Conservation (phyloP, 1,284 basidiomycete genomes). For the Sporisorium sorghi region DNA sequence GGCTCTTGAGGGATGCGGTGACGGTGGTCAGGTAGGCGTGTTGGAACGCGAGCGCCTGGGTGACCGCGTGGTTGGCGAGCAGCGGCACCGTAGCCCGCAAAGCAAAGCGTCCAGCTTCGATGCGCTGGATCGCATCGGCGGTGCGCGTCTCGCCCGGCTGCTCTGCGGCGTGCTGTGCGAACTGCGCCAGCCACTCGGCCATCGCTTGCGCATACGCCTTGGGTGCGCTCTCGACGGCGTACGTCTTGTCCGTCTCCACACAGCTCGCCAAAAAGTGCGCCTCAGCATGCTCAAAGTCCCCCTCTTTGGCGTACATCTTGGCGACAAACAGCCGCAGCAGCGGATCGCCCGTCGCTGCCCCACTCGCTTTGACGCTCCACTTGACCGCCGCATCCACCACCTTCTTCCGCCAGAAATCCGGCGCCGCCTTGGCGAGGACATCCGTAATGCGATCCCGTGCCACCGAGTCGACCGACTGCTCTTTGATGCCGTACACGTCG, state of each 20-base stretch:
- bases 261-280: slow-evolving; percentile 55
- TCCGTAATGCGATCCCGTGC: slow-evolving; percentile 53
- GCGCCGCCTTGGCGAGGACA: slow-evolving; percentile 49
- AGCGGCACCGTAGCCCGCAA: slow-evolving; percentile 54
- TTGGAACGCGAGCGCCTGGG: slow-evolving; percentile 45
- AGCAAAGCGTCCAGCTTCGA: slow-evolving; percentile 58
- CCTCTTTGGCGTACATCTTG: slow-evolving; percentile 54
- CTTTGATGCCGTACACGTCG: slow-evolving; percentile 59
- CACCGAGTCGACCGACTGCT: slow-evolving; percentile 41
- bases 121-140: slow-evolving; percentile 43
- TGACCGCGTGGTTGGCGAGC: slow-evolving; percentile 35
- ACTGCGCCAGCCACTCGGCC: slow-evolving; percentile 56
- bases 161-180: slow-evolving; percentile 33
- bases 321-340: slow-evolving; percentile 58
- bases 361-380: slow-evolving; percentile 54
- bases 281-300: slow-evolving; percentile 51
- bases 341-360: slow-evolving; percentile 56
- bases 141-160: slow-evolving; percentile 37
- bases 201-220: slow-evolving; percentile 54
- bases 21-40: slow-evolving; percentile 45
- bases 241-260: slow-evolving; percentile 32
- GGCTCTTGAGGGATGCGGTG: slow-evolving; percentile 41
- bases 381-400: slow-evolving; percentile 64
- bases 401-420: slow-evolving; percentile 68
- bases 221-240: slow-evolving; percentile 38